These are phyloP conservation scores for Linderniella brevidens DNA, from an alignment of 257 asterid species.

Conservation along the genomic window DNA sequence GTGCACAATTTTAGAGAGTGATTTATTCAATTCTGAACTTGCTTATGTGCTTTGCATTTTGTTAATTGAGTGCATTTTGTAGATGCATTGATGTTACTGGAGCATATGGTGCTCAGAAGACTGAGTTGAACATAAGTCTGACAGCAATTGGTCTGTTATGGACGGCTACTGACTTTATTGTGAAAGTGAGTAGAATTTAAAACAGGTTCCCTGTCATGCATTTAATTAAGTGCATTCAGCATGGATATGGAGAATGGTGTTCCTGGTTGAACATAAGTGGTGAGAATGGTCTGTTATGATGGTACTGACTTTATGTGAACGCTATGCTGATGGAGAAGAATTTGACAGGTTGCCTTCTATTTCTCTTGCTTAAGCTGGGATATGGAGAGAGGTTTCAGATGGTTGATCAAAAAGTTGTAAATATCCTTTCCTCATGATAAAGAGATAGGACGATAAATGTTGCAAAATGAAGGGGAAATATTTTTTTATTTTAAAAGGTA, in stretches of 20 bases:
- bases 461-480: neutral
- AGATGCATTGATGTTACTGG: conserved; percentile 96
- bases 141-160: conserved; percentile 91
- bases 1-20: no score
- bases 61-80: conserved; percentile 13
- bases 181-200: conserved; percentile 60
- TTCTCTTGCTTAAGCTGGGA: conserved; percentile 74
- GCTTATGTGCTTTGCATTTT: no score
- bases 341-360: conserved; percentile 75
- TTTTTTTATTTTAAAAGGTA: no score
- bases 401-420: neutral
- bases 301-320: no score
- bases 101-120: conserved; percentile 82
- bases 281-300: no score
- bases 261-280: conserved; percentile 32
- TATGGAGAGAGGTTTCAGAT: conserved; percentile 64
- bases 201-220: conserved; percentile 30
- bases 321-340: conserved; percentile 49
- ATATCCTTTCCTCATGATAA: neutral
- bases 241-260: neutral
- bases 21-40: no score
- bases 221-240: neutral
- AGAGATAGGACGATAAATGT: neutral
- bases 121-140: conserved; percentile 88
- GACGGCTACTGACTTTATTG: conserved; percentile 88